These are phyloP conservation scores for Diaporthe eres DNA, from an alignment of 2,329 filamentous ascomycete genomes.

Conservation along the genomic window DNA sequence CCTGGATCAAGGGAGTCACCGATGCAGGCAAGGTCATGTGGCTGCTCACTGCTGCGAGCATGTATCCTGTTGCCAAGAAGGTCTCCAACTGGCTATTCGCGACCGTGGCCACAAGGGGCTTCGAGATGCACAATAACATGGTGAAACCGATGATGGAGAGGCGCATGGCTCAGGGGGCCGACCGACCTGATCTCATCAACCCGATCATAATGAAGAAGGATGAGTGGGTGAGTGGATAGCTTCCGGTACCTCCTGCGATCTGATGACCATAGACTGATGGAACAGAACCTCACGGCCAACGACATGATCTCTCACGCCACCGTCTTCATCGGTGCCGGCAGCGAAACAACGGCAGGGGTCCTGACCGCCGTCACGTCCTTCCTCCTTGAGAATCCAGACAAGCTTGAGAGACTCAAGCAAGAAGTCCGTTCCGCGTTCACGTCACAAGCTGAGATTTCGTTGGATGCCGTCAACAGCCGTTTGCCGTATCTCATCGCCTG, in stretches of 20 bases:
- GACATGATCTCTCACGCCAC: constrained; percentile 21
- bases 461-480: constrained; percentile 11
- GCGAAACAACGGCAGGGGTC: constrained; percentile 20
- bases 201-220: constrained; percentile 28
- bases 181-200: constrained; percentile 15
- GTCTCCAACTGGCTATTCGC: constrained; percentile 12
- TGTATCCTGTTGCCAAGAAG: constrained; percentile 7
- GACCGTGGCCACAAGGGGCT: constrained; percentile 14
- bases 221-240: background rate
- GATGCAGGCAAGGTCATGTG: constrained; percentile 27
- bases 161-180: constrained; percentile 1
- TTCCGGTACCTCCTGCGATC: too few species aligned
- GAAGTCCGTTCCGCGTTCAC: constrained; percentile 26
- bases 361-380: constrained; percentile 23
- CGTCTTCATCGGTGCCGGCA: constrained; percentile 26
- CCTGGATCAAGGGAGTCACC: constrained; percentile 11
- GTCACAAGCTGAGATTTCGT: background rate
- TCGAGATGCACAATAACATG: constrained; percentile 12
- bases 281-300: background rate
- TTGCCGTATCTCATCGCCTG: background rate
- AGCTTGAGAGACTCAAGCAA: background rate
- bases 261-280: background rate
- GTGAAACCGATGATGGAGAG: constrained; percentile 16
- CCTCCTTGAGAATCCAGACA: constrained; percentile 13
- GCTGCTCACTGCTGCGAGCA: constrained; percentile 13